Percentiles rank a stretch among this genome's conserved stretches.
Conservation (phyloP, 176 grass and related monocot species). For the Aegilops tauschii region DNA sequence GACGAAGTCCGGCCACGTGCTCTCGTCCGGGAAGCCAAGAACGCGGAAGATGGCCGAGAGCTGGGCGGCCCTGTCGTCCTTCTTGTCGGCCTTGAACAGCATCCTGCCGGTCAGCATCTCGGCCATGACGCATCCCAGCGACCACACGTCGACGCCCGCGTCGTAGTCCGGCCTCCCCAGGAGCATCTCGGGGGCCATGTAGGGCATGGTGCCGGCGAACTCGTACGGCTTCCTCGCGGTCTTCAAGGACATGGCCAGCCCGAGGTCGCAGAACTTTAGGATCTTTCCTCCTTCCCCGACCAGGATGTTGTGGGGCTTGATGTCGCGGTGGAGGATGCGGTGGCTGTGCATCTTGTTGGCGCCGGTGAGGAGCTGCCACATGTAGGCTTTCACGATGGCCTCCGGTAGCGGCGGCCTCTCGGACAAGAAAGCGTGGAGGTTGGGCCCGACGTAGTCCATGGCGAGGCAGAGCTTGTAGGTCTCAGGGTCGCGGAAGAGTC, state of each 20-base stretch:
- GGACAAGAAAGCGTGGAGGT: background rate
- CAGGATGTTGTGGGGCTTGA: background rate
- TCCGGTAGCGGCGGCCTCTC: background rate
- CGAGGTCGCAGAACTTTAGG: background rate
- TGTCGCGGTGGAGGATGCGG: background rate
- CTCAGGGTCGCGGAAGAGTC: background rate
- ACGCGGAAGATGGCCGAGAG: background rate
- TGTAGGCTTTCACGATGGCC: background rate
- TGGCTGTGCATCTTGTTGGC: background rate
- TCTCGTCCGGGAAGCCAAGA: background rate
- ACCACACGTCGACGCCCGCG: background rate
- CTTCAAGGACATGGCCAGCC: background rate
- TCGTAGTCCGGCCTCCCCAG: background rate
- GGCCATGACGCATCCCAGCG: background rate
- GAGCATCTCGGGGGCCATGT: slow-evolving; percentile 6
- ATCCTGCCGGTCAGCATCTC: background rate
- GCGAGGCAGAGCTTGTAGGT: background rate
- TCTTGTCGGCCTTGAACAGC: background rate
- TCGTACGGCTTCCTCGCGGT: background rate
- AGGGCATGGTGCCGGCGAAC: background rate
- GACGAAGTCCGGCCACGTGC: background rate
- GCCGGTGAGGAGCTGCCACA: background rate
- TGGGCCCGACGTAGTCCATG: background rate
- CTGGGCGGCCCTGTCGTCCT: background rate
- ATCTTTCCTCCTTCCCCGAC: background rate